These are phyloP conservation scores for Isochrysis galbana DNA, from an alignment of 78 protist species.

Conservation along the genomic window DNA sequence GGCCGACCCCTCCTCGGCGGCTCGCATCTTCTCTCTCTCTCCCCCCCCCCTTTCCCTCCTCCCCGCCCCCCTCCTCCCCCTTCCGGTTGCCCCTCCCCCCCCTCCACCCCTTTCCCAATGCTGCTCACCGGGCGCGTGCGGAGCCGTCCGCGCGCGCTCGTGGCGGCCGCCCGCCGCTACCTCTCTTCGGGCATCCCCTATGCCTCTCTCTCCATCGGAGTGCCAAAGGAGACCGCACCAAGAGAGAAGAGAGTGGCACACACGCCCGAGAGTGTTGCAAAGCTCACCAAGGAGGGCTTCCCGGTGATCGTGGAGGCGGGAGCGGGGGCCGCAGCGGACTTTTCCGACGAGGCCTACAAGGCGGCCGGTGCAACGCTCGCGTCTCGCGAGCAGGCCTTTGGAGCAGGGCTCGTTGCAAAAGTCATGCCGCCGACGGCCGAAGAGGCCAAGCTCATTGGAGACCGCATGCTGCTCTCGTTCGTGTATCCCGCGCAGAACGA, in stretches of 20 bases:
- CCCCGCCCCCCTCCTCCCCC: no score
- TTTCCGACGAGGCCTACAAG: conserved; percentile 45
- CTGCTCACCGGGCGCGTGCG: no score
- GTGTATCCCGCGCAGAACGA: neutral
- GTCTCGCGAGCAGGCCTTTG: neutral
- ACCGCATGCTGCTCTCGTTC: conserved; percentile 10
- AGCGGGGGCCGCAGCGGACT: conserved; percentile 54
- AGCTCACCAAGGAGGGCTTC: conserved; percentile 61
- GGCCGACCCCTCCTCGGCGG: no score
- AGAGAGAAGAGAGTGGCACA: conserved; percentile 57
- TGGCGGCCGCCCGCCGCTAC: no score
- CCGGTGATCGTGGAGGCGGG: conserved; percentile 45
- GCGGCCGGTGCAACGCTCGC: conserved; percentile 42
- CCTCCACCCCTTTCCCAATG: no score
- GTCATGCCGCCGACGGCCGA: neutral
- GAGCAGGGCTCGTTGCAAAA: neutral
- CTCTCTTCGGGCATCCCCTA: neutral
- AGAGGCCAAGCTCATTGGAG: neutral
- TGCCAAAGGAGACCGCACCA: neutral
- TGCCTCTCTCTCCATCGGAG: neutral
- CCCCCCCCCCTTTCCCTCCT: no score
- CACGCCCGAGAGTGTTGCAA: conserved; percentile 31
- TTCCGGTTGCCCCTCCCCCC: no score
- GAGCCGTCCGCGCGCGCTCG: no score
- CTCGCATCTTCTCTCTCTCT: no score